Percentiles rank a stretch among this genome's conserved stretches.
Conservation (phyloP, 1,284 basidiomycete genomes). For the Chondrostereum purpureum region DNA sequence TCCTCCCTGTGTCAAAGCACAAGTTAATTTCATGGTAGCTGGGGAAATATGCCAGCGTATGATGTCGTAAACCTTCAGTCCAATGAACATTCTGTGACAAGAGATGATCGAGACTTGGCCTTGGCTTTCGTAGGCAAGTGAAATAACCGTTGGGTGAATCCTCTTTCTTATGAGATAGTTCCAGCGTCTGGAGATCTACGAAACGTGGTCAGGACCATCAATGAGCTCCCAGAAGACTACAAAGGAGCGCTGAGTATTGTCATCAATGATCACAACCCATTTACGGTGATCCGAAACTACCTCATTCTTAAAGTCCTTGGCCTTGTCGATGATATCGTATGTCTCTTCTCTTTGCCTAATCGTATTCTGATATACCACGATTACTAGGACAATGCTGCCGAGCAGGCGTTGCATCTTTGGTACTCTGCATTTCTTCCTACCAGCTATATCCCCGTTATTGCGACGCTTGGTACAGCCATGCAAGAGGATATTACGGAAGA, state of each 20-base stretch:
- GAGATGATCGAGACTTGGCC: conserved; percentile 1
- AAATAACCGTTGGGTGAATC: too few relatives aligned
- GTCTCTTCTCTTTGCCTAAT: neutral
- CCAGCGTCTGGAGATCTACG: conserved; percentile 14
- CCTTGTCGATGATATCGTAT: neutral
- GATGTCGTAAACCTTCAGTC: conserved; percentile 1
- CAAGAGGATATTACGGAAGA: too few relatives aligned
- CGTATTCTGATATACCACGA: too few relatives aligned
- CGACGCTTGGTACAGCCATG: too few relatives aligned
- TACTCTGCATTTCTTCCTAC: conserved; percentile 32
- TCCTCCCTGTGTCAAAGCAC: too few relatives aligned
- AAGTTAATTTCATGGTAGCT: neutral
- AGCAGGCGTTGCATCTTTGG: conserved; percentile 38
- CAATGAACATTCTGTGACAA: neutral
- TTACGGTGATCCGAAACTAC: neutral
- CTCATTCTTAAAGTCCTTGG: neutral
- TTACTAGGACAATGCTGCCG: conserved; percentile 24
- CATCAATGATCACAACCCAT: conserved; percentile 6
- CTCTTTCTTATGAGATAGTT: too few relatives aligned
- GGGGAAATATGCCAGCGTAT: conserved; percentile 1
- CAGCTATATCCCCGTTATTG: conserved; percentile 4
- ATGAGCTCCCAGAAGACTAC: conserved; percentile 4
- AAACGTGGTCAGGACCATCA: conserved; percentile 3
- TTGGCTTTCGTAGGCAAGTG: conserved; percentile 3
- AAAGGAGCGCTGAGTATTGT: neutral